phyloP scores from a whole-genome alignment of 257 asterid genomes.

The Solanum commersonii region DNA sequence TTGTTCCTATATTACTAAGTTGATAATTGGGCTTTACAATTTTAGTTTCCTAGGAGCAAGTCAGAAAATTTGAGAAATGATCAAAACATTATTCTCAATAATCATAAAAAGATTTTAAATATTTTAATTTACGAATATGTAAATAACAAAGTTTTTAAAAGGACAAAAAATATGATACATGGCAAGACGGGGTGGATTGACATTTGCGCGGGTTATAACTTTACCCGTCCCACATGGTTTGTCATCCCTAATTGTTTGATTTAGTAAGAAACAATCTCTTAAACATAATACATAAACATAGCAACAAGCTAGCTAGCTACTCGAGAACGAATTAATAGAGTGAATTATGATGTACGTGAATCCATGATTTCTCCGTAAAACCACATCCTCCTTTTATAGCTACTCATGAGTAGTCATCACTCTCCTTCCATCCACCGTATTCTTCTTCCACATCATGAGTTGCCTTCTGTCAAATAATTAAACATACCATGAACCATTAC shows the following conservation, averaged over 20 bases:
- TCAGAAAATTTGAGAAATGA: background rate
- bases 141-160: background rate
- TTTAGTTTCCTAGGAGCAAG: background rate
- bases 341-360: background rate
- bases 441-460: slow-evolving; percentile 1
- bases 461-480: background rate
- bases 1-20: no score
- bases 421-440: slow-evolving; percentile 30
- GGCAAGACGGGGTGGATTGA: background rate
- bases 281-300: background rate
- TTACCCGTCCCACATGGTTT: background rate
- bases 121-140: background rate
- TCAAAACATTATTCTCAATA: background rate
- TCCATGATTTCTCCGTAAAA: background rate
- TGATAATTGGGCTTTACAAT: background rate
- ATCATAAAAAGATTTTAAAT: no score
- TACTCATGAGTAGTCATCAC: background rate
- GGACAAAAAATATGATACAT: background rate
- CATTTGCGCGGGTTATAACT: background rate
- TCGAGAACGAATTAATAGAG: background rate
- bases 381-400: background rate
- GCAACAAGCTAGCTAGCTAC: background rate
- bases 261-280: background rate
- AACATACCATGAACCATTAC: background rate
- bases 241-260: background rate